These are phyloP conservation scores for Aristolochia fimbriata DNA, from an alignment of 164 flowering plant genomes.

Conservation along the genomic window DNA sequence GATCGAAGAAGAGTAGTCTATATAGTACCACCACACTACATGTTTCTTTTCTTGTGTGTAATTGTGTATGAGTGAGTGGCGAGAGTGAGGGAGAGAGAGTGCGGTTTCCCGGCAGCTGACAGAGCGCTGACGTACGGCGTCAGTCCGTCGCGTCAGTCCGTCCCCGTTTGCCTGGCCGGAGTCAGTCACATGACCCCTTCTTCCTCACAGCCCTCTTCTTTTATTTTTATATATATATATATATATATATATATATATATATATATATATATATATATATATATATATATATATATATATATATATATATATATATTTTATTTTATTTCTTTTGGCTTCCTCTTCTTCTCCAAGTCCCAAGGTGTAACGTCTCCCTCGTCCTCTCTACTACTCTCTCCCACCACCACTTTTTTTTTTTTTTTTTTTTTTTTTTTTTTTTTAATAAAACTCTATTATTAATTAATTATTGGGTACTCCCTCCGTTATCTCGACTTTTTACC, in stretches of 20 bases:
- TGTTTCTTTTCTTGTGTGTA: no score
- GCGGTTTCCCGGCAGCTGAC: constrained; percentile 36
- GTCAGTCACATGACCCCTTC: constrained; percentile 3
- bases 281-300: no score
- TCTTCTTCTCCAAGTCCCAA: constrained; percentile 2
- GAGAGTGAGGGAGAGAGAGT: not conserved
- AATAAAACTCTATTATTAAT: no score
- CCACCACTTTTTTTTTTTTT: not conserved
- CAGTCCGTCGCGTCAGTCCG: constrained; percentile 5
- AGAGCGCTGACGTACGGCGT: constrained; percentile 12
- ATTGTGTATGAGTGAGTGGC: not conserved
- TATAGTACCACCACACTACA: no score
- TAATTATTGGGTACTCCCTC: no score
- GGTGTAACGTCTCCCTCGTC: constrained; percentile 1
- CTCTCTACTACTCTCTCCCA: no score
- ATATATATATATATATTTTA: no score
- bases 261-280: no score
- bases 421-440: not conserved
- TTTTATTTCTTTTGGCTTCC: not conserved
- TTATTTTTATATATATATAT: no score
- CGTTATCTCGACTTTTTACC: no score
- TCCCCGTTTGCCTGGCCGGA: constrained; percentile 4
- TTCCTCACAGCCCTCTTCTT: not conserved
- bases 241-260: no score
- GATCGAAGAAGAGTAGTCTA: no score